A percentile compares a stretch with the other conserved stretches of the same genome.
These are phyloP conservation scores for Penicillium sp. DNA, from an alignment of 2,329 filamentous ascomycete species.

Conservation along the genomic window DNA sequence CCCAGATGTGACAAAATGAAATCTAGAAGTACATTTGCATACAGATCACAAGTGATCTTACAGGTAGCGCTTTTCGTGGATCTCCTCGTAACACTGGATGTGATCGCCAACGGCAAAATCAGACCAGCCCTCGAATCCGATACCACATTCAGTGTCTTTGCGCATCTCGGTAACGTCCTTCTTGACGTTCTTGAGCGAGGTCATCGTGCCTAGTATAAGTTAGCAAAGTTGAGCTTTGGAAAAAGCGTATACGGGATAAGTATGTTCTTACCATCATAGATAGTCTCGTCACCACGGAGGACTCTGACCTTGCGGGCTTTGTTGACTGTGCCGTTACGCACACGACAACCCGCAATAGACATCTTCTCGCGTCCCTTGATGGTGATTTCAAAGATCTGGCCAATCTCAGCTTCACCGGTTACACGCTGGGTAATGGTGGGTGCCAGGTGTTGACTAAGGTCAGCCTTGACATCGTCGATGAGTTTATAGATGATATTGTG, in stretches of 20 bases:
- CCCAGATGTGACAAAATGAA: constrained; percentile 5
- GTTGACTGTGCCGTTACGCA: constrained; percentile 75
- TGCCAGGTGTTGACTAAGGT: constrained; percentile 69
- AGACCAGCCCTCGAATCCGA: constrained; percentile 78
- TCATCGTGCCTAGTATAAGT: constrained; percentile 64
- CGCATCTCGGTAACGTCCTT: constrained; percentile 87
- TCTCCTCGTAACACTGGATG: constrained; percentile 84
- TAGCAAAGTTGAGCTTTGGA: constrained; percentile 4
- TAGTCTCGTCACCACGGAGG: constrained; percentile 65
- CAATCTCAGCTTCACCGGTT: constrained; percentile 82
- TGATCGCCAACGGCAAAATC: constrained; percentile 79
- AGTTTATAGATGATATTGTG: constrained; percentile 67
- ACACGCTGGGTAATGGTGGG: constrained; percentile 69
- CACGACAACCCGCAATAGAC: constrained; percentile 82
- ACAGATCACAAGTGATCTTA: constrained; percentile 16
- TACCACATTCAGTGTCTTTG: constrained; percentile 91
- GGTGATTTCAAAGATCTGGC: constrained; percentile 81
- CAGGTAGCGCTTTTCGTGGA: constrained; percentile 65
- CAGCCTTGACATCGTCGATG: constrained; percentile 52
- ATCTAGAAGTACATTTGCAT: constrained; percentile 12
- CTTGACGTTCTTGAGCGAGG: constrained; percentile 86
- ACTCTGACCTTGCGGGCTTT: constrained; percentile 69
- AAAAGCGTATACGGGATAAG: neutral
- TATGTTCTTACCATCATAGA: constrained; percentile 75
- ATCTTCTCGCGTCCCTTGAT: constrained; percentile 68